Base-by-base conservation (phyloP, 805 yeast species). In the Candida sithepensis region DNA sequence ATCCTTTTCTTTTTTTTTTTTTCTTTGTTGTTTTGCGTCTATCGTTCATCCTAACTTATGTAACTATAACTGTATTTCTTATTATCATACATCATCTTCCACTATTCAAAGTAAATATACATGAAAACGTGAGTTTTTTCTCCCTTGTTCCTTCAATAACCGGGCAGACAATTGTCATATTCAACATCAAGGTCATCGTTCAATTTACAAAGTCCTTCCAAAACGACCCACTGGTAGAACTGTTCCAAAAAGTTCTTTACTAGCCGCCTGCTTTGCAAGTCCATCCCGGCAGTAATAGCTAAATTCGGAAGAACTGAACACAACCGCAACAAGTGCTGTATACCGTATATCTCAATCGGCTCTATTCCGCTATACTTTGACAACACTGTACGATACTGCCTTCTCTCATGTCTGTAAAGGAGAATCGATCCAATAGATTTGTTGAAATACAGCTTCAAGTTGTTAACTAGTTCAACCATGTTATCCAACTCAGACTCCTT, bases 271-370 rank as follows among this genome's bases (percentile, higher is more conserved):
- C 90, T 81, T 48, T 82, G 84, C n/a, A 77, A 73, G 57, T 90
- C 97, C 90, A 90, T 86, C 8, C 82, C 69, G 1, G 96, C 82
- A 52, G 82, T 84, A 0, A 88, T 77, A 45, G 91, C 75, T n/a
- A 90, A 68, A 10, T 89, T 94, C 0, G 99, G 98, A 39, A 94
- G 67, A 1, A 87, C 73, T 14, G 88, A 84, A 53, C 90, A 71
- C 47, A 92, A 67, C 53, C 99, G 72, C 50, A 92, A 67, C 33
- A 94, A 68, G 65, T 91, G 97, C 57, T 88, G 91, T 1, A 84
- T 74, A 0, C 97, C 96, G 59, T 91, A 92, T 0, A 84, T 62
- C 2, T 75, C 72, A 49, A 77, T 63, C 34, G 57, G 39, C 20
- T 55, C 52, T 3, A 47, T 40, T 8, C 48, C 47, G 4, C 45